Percentiles rank a stretch among this genome's conserved stretches.
These are phyloP conservation scores for Cyathus striatus DNA, from an alignment of 768 basidiomycete species.

Conservation along the genomic window DNA sequence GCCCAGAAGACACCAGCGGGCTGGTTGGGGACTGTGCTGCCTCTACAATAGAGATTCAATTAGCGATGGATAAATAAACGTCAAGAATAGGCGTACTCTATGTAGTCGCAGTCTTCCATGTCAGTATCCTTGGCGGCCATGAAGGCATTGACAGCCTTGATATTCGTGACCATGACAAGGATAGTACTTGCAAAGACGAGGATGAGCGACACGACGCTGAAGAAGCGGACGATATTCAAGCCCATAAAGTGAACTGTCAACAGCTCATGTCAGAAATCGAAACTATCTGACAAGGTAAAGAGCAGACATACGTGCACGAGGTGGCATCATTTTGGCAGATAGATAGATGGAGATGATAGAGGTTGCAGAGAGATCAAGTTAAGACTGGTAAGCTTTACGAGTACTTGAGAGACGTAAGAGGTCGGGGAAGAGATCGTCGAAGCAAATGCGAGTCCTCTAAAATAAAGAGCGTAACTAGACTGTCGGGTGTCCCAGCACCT, in stretches of 20 bases:
- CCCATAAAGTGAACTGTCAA: conserved; percentile 53
- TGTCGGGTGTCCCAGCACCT: conserved; percentile 28
- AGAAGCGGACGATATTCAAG: conserved; percentile 68
- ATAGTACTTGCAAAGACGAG: conserved; percentile 79
- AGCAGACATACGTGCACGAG: conserved; percentile 24
- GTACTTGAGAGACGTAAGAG: neutral
- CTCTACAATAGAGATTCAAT: conserved; percentile 21
- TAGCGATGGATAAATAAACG: neutral
- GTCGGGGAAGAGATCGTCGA: conserved; percentile 3
- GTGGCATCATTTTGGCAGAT: conserved; percentile 20
- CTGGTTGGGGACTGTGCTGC: conserved; percentile 91
- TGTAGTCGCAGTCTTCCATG: conserved; percentile 68
- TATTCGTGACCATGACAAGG: conserved; percentile 67
- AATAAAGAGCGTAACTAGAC: conserved; percentile 2
- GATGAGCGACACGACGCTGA: conserved; percentile 76
- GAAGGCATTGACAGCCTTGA: conserved; percentile 71
- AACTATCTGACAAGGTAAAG: too few species aligned
- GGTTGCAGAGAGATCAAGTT: conserved; percentile 3
- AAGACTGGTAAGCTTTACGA: neutral
- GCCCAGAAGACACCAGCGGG: conserved; percentile 92
- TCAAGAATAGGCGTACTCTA: conserved; percentile 47
- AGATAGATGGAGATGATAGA: neutral
- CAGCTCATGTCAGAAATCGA: too few species aligned
- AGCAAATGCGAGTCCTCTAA: conserved; percentile 4
- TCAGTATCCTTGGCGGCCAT: conserved; percentile 31